These are phyloP conservation scores for Tulasnella sp. DNA, from an alignment of 768 basidiomycete species.

Conservation along the genomic window DNA sequence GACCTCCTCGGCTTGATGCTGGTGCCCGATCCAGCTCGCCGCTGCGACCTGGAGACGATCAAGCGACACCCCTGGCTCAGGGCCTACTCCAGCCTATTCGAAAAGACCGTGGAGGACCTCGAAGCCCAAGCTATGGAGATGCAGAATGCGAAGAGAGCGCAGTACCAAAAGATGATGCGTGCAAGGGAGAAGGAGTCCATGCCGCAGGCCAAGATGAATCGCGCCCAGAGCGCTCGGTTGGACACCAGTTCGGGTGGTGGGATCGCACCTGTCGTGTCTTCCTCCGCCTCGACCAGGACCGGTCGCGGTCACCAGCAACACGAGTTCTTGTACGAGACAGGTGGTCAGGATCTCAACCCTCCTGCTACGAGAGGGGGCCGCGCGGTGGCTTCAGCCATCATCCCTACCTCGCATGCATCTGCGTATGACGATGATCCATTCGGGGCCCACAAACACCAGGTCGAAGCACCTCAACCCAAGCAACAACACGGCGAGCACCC, in stretches of 20 bases:
- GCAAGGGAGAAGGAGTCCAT: slow-evolving; percentile 31
- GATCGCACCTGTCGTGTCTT: not conserved
- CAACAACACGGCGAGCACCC: slow-evolving; percentile 16
- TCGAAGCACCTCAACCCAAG: not conserved
- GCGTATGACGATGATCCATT: slow-evolving; percentile 69
- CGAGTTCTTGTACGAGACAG: slow-evolving; percentile 69
- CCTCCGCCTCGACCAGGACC: slow-evolving; percentile 22
- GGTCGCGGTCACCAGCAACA: slow-evolving; percentile 46
- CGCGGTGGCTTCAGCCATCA: slow-evolving; percentile 43
- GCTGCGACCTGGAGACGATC: slow-evolving; percentile 69
- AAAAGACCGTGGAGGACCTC: slow-evolving; percentile 67
- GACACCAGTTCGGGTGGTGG: not conserved
- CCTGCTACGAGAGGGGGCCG: slow-evolving; percentile 46
- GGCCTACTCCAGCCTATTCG: slow-evolving; percentile 60
- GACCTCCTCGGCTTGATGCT: slow-evolving; percentile 88
- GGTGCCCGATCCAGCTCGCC: slow-evolving; percentile 80
- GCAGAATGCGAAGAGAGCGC: slow-evolving; percentile 75
- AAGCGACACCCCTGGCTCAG: slow-evolving; percentile 88
- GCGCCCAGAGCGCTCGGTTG: slow-evolving; percentile 31
- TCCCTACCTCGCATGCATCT: slow-evolving; percentile 39
- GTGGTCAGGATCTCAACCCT: slow-evolving; percentile 4
- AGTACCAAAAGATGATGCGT: slow-evolving; percentile 76
- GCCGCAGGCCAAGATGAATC: slow-evolving; percentile 43
- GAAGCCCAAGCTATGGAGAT: slow-evolving; percentile 78
- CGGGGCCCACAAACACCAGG: slow-evolving; percentile 35